phyloP scores from a whole-genome alignment of 208 protist species.

The Leishmania tropica region DNA sequence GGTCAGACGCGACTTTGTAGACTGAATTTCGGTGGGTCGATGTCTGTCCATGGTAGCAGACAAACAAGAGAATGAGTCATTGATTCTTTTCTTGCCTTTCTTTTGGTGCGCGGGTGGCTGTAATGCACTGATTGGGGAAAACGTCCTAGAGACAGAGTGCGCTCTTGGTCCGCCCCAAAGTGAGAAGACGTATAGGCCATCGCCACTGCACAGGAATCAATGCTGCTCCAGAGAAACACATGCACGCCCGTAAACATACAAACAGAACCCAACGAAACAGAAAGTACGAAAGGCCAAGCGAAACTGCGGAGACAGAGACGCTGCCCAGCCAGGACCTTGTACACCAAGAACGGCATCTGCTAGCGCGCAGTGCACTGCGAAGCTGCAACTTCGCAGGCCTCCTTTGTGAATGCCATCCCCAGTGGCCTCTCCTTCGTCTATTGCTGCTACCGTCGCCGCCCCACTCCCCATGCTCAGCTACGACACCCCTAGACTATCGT shows the following conservation, averaged over 20 bases:
- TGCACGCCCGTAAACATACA: neutral
- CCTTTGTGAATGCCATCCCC: no score
- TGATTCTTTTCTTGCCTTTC: neutral
- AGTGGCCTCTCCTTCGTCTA: no score
- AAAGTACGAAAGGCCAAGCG: neutral
- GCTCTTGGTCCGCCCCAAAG: neutral
- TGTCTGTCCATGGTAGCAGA: neutral
- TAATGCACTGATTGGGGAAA: neutral
- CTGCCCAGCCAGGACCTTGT: neutral
- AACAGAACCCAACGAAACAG: neutral
- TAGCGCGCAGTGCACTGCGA: neutral
- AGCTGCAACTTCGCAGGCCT: no score
- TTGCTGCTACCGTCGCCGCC: neutral
- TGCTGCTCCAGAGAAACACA: neutral
- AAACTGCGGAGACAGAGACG: neutral
- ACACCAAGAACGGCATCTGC: neutral
- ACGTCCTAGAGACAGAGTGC: neutral
- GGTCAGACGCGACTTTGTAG: neutral
- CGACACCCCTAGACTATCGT: constrained; percentile 41
- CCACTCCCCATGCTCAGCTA: neutral
- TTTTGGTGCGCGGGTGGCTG: neutral
- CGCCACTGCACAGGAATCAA: neutral
- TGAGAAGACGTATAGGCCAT: neutral
- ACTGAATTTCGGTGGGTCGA: neutral
- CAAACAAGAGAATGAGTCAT: neutral